Conservation (phyloP, 768 basidiomycete genomes). For the Kwoniella sp. region DNA sequence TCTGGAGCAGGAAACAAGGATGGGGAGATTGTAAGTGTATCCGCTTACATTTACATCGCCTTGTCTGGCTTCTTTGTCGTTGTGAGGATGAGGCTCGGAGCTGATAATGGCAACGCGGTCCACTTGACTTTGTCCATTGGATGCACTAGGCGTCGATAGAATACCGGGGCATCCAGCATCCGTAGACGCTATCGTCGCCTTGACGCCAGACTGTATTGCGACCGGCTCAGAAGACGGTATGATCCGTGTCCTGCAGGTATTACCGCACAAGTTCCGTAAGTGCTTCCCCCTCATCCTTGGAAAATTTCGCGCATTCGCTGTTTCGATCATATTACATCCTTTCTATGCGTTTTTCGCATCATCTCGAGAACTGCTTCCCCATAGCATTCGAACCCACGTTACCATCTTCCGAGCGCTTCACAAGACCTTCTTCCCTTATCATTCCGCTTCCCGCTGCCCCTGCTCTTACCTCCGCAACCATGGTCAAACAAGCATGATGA, state of each 20-base stretch:
- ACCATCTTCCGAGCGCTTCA: too few species aligned
- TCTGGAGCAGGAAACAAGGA: constrained; percentile 83
- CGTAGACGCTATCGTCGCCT: constrained; percentile 77
- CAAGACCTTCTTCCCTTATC: neutral
- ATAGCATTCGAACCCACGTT: too few species aligned
- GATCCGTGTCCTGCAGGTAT: constrained; percentile 79
- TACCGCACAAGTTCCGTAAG: constrained; percentile 75
- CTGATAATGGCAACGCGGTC: neutral
- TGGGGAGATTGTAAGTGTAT: constrained; percentile 73
- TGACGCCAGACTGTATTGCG: constrained; percentile 72
- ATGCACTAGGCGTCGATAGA: constrained; percentile 32
- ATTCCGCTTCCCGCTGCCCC: constrained; percentile 10
- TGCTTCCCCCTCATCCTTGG: too few species aligned
- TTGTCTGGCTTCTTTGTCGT: too few species aligned
- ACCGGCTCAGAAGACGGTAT: constrained; percentile 92
- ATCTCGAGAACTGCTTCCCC: too few species aligned
- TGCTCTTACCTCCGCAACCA: neutral
- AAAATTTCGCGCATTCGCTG: too few species aligned
- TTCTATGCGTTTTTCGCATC: too few species aligned
- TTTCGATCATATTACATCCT: too few species aligned
- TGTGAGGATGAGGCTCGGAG: too few species aligned
- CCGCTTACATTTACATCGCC: neutral
- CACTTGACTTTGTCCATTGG: neutral
- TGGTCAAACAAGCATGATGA: constrained; percentile 68
- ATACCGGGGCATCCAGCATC: constrained; percentile 79